A percentile compares a stretch with the other conserved stretches of the same genome.
Evolutionary conservation across 768 basidiomycete genomes (phyloP).

Genomic region (Udeniomyces megalosporus): DNA sequence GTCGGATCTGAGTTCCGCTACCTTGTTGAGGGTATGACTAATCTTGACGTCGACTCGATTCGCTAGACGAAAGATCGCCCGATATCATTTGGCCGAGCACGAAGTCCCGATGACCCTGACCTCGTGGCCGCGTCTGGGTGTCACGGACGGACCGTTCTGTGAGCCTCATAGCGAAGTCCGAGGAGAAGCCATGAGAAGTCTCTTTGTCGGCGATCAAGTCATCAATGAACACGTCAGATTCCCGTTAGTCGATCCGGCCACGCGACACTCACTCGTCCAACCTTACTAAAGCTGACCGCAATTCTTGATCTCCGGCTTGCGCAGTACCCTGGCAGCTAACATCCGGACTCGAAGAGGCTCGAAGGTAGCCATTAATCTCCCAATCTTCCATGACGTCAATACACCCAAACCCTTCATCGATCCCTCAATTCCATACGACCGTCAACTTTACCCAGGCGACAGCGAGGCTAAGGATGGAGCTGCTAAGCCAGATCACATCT

Average conservation of each 20-base stretch:
- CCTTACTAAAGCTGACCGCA: not conserved
- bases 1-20: not conserved
- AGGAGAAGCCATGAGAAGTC: conserved; percentile 73
- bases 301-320: not conserved
- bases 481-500: conserved; percentile 77
- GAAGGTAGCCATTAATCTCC: conserved; percentile 89
- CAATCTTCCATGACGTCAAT: conserved; percentile 70
- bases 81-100: conserved; percentile 61
- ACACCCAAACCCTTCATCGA: conserved; percentile 84
- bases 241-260: conserved; percentile 86
- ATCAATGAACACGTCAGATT: conserved; percentile 96
- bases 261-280: conserved; percentile 14
- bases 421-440: conserved; percentile 76
- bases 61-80: conserved; percentile 61
- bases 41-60: not conserved
- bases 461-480: conserved; percentile 79
- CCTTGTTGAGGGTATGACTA: not conserved
- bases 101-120: conserved; percentile 87
- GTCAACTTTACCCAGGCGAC: conserved; percentile 68
- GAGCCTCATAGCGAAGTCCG: conserved; percentile 71
- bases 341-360: conserved; percentile 78
- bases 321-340: conserved; percentile 96
- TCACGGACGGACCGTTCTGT: conserved; percentile 60
- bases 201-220: conserved; percentile 88
- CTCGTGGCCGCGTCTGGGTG: conserved; percentile 84